Conservation (phyloP, 768 basidiomycete species). For the Lactarius akahatsu region DNA sequence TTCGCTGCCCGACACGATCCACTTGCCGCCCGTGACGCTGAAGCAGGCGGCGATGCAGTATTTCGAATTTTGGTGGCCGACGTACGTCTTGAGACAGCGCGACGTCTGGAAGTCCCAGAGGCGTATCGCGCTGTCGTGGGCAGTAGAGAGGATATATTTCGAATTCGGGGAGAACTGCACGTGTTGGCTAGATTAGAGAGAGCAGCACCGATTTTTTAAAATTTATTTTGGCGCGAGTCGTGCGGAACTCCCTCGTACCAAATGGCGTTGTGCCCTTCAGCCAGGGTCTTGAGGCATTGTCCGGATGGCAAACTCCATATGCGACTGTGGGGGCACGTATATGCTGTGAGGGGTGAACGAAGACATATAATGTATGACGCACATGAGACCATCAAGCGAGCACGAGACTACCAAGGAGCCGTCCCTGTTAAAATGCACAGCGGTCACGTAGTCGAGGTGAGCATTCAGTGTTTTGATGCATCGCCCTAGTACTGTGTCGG, state of each 20-base stretch:
- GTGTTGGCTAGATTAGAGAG: slow-evolving; percentile 58
- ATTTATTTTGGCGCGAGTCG: neutral
- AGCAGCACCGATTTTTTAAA: neutral
- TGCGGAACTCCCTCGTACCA: slow-evolving; percentile 48
- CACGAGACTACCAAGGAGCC: slow-evolving; percentile 90
- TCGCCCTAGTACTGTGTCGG: slow-evolving; percentile 52
- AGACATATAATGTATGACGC: slow-evolving; percentile 34
- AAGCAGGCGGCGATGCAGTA: slow-evolving; percentile 85
- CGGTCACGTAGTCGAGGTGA: slow-evolving; percentile 92
- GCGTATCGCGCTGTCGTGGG: slow-evolving; percentile 89
- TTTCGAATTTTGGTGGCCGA: slow-evolving; percentile 77
- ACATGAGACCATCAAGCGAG: slow-evolving; percentile 93
- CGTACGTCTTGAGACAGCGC: slow-evolving; percentile 87
- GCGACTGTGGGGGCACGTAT: slow-evolving; percentile 52
- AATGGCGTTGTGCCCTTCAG: slow-evolving; percentile 83
- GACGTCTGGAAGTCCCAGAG: slow-evolving; percentile 95
- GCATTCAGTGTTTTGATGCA: slow-evolving; percentile 86
- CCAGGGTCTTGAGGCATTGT: slow-evolving; percentile 94
- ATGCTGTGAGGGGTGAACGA: slow-evolving; percentile 5
- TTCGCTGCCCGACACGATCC: slow-evolving; percentile 91
- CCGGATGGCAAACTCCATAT: slow-evolving; percentile 94
- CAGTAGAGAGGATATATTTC: slow-evolving; percentile 90
- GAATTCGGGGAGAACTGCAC: slow-evolving; percentile 96
- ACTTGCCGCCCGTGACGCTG: slow-evolving; percentile 81
- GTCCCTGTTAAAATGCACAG: slow-evolving; percentile 91